Percentiles rank a stretch among this genome's conserved stretches.
These are phyloP conservation scores for Cladosporium sp. DNA, from an alignment of 2,329 filamentous ascomycete species.

Conservation along the genomic window DNA sequence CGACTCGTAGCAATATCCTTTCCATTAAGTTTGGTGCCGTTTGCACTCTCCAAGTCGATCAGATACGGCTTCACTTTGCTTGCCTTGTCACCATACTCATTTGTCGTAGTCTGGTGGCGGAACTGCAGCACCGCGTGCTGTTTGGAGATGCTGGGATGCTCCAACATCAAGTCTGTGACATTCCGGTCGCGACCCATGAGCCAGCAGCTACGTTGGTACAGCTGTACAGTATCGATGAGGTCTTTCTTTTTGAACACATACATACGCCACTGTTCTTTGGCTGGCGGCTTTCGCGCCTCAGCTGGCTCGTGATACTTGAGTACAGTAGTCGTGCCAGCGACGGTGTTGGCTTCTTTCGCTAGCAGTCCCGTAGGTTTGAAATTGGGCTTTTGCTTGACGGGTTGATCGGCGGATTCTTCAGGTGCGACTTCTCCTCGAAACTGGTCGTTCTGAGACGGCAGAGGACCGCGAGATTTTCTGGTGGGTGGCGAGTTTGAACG, in stretches of 20 bases:
- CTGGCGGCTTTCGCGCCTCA: slow-evolving; percentile 81
- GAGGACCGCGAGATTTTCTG: slow-evolving; percentile 37
- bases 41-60: slow-evolving; percentile 89
- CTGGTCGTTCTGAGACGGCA: slow-evolving; percentile 44
- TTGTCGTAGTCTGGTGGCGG: slow-evolving; percentile 72
- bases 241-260: slow-evolving; percentile 84
- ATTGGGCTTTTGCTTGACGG: slow-evolving; percentile 81
- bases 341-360: slow-evolving; percentile 81
- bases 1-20: slow-evolving; percentile 67
- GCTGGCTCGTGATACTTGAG: slow-evolving; percentile 95
- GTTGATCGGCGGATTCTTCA: slow-evolving; percentile 18
- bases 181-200: slow-evolving; percentile 74
- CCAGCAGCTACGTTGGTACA: slow-evolving; percentile 80
- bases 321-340: slow-evolving; percentile 69
- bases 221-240: slow-evolving; percentile 73
- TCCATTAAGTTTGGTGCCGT: slow-evolving; percentile 80
- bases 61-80: slow-evolving; percentile 72
- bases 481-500: slow-evolving; percentile 30
- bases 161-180: slow-evolving; percentile 76
- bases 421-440: slow-evolving; percentile 32
- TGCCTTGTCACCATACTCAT: slow-evolving; percentile 80
- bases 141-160: slow-evolving; percentile 89
- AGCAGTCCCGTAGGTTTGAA: slow-evolving; percentile 74
- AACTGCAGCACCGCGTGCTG: slow-evolving; percentile 97
- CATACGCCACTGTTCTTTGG: slow-evolving; percentile 76